These are phyloP conservation scores for Cyberlindnera mrakii DNA, from an alignment of 805 yeast genomes.

Conservation along the genomic window DNA sequence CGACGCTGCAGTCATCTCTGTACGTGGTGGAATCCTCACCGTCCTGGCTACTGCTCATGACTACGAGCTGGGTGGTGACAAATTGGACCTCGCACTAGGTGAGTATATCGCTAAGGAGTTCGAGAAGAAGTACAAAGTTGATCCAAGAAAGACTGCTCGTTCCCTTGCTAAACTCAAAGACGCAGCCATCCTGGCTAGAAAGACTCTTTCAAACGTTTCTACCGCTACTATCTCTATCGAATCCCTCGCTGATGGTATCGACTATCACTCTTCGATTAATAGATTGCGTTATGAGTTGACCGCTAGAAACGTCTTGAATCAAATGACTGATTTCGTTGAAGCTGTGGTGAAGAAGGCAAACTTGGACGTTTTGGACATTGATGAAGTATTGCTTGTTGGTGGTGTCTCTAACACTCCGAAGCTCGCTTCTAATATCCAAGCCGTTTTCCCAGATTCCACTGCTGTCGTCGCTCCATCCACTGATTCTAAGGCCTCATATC, in stretches of 20 bases:
- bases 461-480: constrained; percentile 68
- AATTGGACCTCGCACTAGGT: constrained; percentile 72
- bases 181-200: constrained; percentile 79
- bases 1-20: constrained; percentile 90
- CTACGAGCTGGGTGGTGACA: constrained; percentile 79
- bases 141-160: constrained; percentile 76
- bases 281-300: constrained; percentile 90
- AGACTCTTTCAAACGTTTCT: constrained; percentile 85
- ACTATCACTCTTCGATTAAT: constrained; percentile 88
- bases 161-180: constrained; percentile 83
- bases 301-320: constrained; percentile 69
- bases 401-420: constrained; percentile 93
- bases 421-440: constrained; percentile 67
- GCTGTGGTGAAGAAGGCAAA: constrained; percentile 74
- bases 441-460: constrained; percentile 76
- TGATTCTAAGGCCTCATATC: constrained; percentile 75
- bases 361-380: constrained; percentile 77
- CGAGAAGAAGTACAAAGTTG: constrained; percentile 75
- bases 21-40: constrained; percentile 91
- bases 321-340: constrained; percentile 74
- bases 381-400: constrained; percentile 88
- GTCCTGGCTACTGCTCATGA: constrained; percentile 81
- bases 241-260: constrained; percentile 89
- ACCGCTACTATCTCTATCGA: constrained; percentile 90
- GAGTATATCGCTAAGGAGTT: constrained; percentile 91